Evolutionary conservation across 192 early-diverging fungal genomes (phyloP), one percentile per base, ranked within the genome.

Genomic region (Chytriomyces sp.): DNA sequence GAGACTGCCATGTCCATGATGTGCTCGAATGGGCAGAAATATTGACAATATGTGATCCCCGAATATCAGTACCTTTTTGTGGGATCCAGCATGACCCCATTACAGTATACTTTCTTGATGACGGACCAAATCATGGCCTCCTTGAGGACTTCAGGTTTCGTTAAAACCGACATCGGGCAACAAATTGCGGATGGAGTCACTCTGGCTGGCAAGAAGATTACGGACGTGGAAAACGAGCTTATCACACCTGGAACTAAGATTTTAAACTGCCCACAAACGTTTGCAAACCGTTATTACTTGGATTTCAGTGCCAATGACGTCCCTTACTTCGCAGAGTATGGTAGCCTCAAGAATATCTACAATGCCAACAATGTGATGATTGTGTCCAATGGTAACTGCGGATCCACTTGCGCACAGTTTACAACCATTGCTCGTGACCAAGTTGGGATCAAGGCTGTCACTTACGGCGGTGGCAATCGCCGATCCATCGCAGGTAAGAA

Each of bases 351-450:
- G 60, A 37, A 62, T 3, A 17, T 33, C 12, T 66, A 34, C 26
- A 39, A 40, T 52, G 33, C 40, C 8, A n/a, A 22, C 8, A 25
- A 66, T 30, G 32, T 66, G 25, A 8, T 66, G 2, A 41, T 66
- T 3, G 64, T 66, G 10, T 28, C 40, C 19, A 66, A 66, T 44
- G 64, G 64, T 14, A 3, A 52, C 41, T 66, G 64, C 32, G 64
- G 64, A 14, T 66, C 64, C 40, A 66, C 64, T 12, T 66, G 64
- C 44, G 64, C 64, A 19, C 64, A 66, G 32, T 66, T 66, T 30
- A 52, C 44, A 28, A 31, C 39, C 22, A 31, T 52, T 31, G 22
- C 34, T 10, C 39, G 64, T 3, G 64, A 66, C 44, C 64, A 66
- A 66, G 40, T 41, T 52, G 64, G 30, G 7, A 36, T 62, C 28